Conservation (phyloP, 306 rosid genomes). For the Lathyrus tuberosus region DNA sequence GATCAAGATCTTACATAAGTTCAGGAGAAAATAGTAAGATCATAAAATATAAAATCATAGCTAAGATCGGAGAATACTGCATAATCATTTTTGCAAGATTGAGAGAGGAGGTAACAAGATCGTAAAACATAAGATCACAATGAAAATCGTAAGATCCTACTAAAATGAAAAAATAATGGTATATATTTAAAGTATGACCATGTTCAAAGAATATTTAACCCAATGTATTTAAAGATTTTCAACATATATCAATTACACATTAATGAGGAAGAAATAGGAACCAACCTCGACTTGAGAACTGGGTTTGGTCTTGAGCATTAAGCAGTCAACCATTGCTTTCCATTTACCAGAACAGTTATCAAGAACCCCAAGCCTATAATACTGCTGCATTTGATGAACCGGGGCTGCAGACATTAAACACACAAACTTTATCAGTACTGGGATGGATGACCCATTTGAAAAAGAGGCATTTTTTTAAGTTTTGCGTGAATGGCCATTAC, state of each 20-base stretch:
- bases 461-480: not conserved
- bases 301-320: conserved; percentile 73
- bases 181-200: not conserved
- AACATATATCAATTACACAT: not conserved
- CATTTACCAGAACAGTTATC: conserved; percentile 76
- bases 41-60: too few species aligned
- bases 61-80: too few species aligned
- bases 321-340: conserved; percentile 65
- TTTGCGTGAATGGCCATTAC: conserved; percentile 41
- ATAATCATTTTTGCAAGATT: too few species aligned
- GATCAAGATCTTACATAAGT: too few species aligned
- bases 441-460: conserved; percentile 30
- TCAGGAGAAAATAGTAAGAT: too few species aligned
- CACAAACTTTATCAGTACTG: conserved; percentile 6
- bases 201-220: conserved; percentile 5
- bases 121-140: too few species aligned
- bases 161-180: too few species aligned
- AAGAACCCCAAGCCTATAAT: conserved; percentile 76
- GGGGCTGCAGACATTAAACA: conserved; percentile 63
- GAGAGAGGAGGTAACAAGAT: too few species aligned
- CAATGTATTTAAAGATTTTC: not conserved
- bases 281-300: conserved; percentile 64
- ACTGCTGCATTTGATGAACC: conserved; percentile 91
- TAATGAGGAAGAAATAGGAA: conserved; percentile 22
- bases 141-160: too few species aligned